These are phyloP conservation scores for Saccharum spontaneum DNA, from an alignment of 176 grass and related monocot genomes.

Conservation along the genomic window DNA sequence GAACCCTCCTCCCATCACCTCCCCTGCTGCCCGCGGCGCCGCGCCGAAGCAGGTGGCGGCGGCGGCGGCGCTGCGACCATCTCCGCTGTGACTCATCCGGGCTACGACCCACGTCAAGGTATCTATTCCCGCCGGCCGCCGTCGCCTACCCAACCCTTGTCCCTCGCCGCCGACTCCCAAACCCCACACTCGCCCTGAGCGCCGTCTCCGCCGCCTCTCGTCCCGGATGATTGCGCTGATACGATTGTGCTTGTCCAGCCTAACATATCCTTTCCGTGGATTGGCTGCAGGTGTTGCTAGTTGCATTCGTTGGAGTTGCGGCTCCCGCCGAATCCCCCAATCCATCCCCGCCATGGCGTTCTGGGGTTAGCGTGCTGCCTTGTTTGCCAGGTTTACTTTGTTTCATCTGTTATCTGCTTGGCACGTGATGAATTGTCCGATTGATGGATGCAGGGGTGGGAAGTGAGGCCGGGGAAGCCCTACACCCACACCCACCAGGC, in stretches of 20 bases:
- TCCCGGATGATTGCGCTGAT: not conserved
- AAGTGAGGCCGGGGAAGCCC: slow-evolving; percentile 82
- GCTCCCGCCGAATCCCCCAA: not conserved
- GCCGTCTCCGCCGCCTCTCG: not conserved
- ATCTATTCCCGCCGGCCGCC: not conserved
- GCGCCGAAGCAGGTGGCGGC: not conserved
- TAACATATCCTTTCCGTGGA: not conserved
- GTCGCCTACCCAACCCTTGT: not conserved
- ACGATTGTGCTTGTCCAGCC: too few species aligned
- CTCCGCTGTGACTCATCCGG: not conserved
- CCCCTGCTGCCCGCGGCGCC: not conserved
- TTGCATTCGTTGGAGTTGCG: not conserved
- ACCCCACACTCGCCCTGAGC: not conserved
- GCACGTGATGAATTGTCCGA: not conserved
- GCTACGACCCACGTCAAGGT: not conserved
- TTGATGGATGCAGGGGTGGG: slow-evolving; percentile 53
- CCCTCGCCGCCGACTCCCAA: not conserved
- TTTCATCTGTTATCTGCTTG: not conserved
- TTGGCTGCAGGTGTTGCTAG: not conserved
- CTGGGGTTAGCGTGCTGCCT: slow-evolving; percentile 12
- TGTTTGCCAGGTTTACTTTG: not conserved
- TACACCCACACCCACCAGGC: slow-evolving; percentile 68
- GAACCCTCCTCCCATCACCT: not conserved
- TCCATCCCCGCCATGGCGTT: slow-evolving; percentile 1
- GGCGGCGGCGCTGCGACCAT: not conserved